A percentile compares a stretch with the other conserved stretches of the same genome.
phyloP scores from a whole-genome alignment of 805 yeast genomes.

The Candida easanensis region DNA sequence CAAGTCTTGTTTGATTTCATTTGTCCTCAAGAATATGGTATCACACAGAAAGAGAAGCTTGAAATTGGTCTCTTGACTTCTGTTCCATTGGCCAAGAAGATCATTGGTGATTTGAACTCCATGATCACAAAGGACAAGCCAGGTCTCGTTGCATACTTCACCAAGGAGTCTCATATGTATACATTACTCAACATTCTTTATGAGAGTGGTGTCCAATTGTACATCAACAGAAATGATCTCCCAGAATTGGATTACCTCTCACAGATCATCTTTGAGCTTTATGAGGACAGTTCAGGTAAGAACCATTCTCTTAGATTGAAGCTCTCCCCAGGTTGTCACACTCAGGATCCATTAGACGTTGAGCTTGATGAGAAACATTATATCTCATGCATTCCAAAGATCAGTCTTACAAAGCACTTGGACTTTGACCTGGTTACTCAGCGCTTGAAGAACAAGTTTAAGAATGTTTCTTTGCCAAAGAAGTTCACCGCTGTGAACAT shows the following conservation, averaged over 20 bases:
- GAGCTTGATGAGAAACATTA: slow-evolving; percentile 95
- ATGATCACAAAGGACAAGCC: slow-evolving; percentile 80
- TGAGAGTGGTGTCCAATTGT: slow-evolving; percentile 92
- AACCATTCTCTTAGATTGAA: slow-evolving; percentile 87
- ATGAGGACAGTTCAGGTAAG: slow-evolving; percentile 76
- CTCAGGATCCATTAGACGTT: slow-evolving; percentile 95
- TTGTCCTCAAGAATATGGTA: slow-evolving; percentile 98
- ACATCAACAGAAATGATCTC: slow-evolving; percentile 88
- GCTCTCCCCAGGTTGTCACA: slow-evolving; percentile 97
- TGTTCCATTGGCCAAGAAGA: slow-evolving; percentile 87
- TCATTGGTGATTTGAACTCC: slow-evolving; percentile 72
- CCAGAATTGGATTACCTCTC: slow-evolving; percentile 96
- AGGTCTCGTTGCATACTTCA: slow-evolving; percentile 85
- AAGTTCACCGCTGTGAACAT: slow-evolving; percentile 87
- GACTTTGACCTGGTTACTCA: slow-evolving; percentile 88
- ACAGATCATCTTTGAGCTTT: slow-evolving; percentile 89
- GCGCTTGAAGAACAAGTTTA: slow-evolving; percentile 75
- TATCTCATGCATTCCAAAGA: slow-evolving; percentile 91
- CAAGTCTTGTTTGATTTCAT: slow-evolving; percentile 95
- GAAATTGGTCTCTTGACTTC: slow-evolving; percentile 95
- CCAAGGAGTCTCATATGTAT: slow-evolving; percentile 96
- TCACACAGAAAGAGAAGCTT: slow-evolving; percentile 88
- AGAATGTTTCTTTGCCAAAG: slow-evolving; percentile 87
- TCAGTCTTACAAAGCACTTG: slow-evolving; percentile 85
- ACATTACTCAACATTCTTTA: slow-evolving; percentile 87